Evolutionary conservation across 2,329 filamentous ascomycete species (phyloP).

Genomic region (Aspergillus persii): DNA sequence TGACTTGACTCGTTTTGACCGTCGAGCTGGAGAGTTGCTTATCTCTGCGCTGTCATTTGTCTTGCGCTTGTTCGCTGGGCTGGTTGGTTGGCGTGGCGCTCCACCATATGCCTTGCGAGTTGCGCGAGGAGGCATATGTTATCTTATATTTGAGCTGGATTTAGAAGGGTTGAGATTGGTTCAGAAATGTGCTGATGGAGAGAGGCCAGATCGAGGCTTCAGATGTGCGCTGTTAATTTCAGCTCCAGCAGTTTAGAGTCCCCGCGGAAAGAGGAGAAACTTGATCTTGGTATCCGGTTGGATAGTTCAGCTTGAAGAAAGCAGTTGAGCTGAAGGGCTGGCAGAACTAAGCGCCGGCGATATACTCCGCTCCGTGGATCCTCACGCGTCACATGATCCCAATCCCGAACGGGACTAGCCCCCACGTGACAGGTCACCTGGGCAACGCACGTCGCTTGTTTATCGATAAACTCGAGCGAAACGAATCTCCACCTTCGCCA

Average conservation of each 20-base stretch:
- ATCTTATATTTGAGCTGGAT: background rate
- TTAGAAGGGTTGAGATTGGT: background rate
- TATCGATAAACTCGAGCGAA: slow-evolving; percentile 34
- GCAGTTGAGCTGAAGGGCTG: too few species aligned
- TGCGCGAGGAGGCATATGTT: slow-evolving; percentile 17
- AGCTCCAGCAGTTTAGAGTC: too few species aligned
- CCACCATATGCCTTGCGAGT: slow-evolving; percentile 12
- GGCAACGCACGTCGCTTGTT: slow-evolving; percentile 34
- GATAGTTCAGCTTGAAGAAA: too few species aligned
- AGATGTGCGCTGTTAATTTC: too few species aligned
- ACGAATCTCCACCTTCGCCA: slow-evolving; percentile 7
- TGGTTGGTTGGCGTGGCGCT: slow-evolving; percentile 5
- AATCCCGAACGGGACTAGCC: slow-evolving; percentile 3
- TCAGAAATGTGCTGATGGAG: too few species aligned
- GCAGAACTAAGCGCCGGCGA: too few species aligned
- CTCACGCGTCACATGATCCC: background rate
- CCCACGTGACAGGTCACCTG: slow-evolving; percentile 33
- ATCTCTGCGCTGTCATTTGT: slow-evolving; percentile 23
- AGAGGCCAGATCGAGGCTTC: too few species aligned
- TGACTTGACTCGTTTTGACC: slow-evolving; percentile 32
- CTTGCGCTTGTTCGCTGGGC: slow-evolving; percentile 22
- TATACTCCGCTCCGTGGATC: too few species aligned
- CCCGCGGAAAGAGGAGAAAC: too few species aligned
- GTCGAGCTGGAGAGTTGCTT: slow-evolving; percentile 22
- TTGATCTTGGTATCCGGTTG: too few species aligned